phyloP scores from a whole-genome alignment of 2,329 filamentous ascomycete genomes.

The Scorias spongiosa region DNA sequence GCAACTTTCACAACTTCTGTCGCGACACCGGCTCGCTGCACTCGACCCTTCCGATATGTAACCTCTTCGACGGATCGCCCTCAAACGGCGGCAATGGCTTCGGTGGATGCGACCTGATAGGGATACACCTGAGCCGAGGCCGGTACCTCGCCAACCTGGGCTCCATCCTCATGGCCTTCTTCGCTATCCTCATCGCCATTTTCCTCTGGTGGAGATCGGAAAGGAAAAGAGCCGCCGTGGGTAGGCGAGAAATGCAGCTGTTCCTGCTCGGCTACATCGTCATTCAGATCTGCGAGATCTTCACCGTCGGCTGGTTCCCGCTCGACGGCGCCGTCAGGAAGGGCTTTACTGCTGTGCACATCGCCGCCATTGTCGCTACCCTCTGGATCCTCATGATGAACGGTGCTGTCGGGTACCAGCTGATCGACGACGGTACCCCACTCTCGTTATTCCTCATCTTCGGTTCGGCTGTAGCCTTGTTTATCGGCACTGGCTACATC shows the following conservation, averaged over 20 bases:
- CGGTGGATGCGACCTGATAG: conserved; percentile 57
- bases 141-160: conserved; percentile 68
- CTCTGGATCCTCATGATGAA: conserved; percentile 87
- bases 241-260: conserved; percentile 85
- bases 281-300: conserved; percentile 88
- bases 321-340: conserved; percentile 54
- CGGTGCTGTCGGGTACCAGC: conserved; percentile 78
- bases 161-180: conserved; percentile 68
- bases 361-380: conserved; percentile 77
- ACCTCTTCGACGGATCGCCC: conserved; percentile 47
- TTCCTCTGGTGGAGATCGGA: conserved; percentile 70
- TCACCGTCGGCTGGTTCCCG: conserved; percentile 82
- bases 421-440: conserved; percentile 83
- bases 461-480: conserved; percentile 53
- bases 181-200: conserved; percentile 54
- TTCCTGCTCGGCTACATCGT: conserved; percentile 79
- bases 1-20: conserved; percentile 31
- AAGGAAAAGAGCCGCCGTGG: conserved; percentile 82
- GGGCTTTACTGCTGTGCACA: conserved; percentile 76
- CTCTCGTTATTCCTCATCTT: conserved; percentile 64
- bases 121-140: conserved; percentile 54
- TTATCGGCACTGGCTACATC: conserved; percentile 89
- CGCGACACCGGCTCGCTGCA: conserved; percentile 29
- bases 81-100: conserved; percentile 47
- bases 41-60: conserved; percentile 29